Evolutionary conservation across 192 early-diverging fungal genomes (phyloP).

Genomic region (Thamnidium elegans): DNA sequence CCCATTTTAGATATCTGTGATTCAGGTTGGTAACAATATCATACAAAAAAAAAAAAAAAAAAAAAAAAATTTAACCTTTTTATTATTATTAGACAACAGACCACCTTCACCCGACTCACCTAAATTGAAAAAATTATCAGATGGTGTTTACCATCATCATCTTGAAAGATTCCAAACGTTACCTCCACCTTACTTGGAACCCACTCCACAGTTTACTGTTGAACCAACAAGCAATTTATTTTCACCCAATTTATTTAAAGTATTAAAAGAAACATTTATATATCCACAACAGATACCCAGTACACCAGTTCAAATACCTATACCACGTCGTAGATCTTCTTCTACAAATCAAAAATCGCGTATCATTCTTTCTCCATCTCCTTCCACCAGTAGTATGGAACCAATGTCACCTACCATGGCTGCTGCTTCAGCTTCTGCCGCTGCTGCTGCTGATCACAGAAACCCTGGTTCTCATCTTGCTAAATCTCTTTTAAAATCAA

Average conservation of each 20-base stretch:
- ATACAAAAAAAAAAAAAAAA: background rate
- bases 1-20: slow-evolving; percentile 13
- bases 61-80: background rate
- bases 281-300: background rate
- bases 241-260: slow-evolving; percentile 9
- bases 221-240: background rate
- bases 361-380: no score
- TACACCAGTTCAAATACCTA: background rate
- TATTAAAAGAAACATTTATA: no score
- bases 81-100: slow-evolving; percentile 9
- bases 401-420: slow-evolving; percentile 22
- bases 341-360: no score
- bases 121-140: slow-evolving; percentile 1
- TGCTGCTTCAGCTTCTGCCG: slow-evolving; percentile 28
- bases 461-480: slow-evolving; percentile 11
- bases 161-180: background rate
- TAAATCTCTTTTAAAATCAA: slow-evolving; percentile 4
- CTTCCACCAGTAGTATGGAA: background rate
- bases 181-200: slow-evolving; percentile 11
- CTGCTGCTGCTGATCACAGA: slow-evolving; percentile 8
- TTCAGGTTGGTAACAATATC: background rate
- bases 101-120: slow-evolving; percentile 18
- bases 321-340: background rate
- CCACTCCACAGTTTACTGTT: background rate
- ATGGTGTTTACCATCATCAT: slow-evolving; percentile 4